Conservation (phyloP, 257 asterid genomes). For the Vinca minor region DNA sequence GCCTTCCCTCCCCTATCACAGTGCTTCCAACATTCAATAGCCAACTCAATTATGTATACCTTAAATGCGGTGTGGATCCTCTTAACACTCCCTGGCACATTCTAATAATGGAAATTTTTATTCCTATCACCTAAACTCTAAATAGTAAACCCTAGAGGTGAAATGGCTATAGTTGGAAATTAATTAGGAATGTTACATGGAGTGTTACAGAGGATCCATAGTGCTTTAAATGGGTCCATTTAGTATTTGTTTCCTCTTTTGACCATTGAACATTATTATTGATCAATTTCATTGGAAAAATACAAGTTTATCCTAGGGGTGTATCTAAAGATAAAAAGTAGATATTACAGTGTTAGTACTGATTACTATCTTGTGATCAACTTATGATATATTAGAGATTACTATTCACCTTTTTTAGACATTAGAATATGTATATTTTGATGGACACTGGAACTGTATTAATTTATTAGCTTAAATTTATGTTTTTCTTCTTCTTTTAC, state of each 20-base stretch:
- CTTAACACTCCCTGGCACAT: too few relatives aligned
- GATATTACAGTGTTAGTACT: background rate
- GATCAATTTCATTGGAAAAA: background rate
- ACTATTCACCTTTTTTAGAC: background rate
- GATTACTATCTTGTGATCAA: background rate
- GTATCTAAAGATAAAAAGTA: background rate
- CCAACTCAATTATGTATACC: background rate
- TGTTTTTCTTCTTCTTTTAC: too few relatives aligned
- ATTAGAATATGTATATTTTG: background rate
- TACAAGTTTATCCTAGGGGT: background rate
- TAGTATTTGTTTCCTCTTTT: background rate
- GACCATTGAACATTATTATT: background rate
- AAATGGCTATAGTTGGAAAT: too few relatives aligned
- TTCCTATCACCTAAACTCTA: too few relatives aligned
- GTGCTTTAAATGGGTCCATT: too few relatives aligned
- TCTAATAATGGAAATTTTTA: too few relatives aligned
- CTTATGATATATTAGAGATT: background rate
- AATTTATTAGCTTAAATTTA: too few relatives aligned
- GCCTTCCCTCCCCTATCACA: too few relatives aligned
- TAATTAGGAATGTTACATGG: too few relatives aligned
- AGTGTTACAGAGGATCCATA: too few relatives aligned
- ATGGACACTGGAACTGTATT: background rate
- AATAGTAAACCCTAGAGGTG: too few relatives aligned
- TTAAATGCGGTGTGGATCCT: too few relatives aligned
- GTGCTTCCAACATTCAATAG: background rate